A percentile compares a stretch with the other conserved stretches of the same genome.
phyloP scores from a whole-genome alignment of 2,329 filamentous ascomycete genomes.

The Fusarium sp. region DNA sequence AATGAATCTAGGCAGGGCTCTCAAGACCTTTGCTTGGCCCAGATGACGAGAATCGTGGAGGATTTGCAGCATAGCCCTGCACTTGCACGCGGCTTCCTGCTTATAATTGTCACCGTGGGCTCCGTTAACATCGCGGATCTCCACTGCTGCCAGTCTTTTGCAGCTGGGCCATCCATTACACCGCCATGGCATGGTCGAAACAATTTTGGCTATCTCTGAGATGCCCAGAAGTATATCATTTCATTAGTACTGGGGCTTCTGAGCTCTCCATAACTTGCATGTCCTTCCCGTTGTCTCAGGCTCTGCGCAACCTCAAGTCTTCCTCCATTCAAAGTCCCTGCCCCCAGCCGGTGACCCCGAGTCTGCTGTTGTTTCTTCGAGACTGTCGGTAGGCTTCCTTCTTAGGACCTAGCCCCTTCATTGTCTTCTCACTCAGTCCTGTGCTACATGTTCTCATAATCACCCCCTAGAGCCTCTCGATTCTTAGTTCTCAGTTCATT shows the following conservation, averaged over 20 bases:
- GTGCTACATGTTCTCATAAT: slow-evolving; percentile 41
- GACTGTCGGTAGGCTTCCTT: slow-evolving; percentile 39
- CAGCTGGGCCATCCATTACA: slow-evolving; percentile 24
- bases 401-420: slow-evolving; percentile 33
- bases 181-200: slow-evolving; percentile 26
- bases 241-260: slow-evolving; percentile 44
- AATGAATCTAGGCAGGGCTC: slow-evolving; percentile 26
- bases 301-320: slow-evolving; percentile 52
- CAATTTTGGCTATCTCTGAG: slow-evolving; percentile 20
- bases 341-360: slow-evolving; percentile 44
- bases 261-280: slow-evolving; percentile 50
- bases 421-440: slow-evolving; percentile 31
- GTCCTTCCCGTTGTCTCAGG: slow-evolving; percentile 56
- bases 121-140: slow-evolving; percentile 29
- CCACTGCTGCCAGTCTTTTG: slow-evolving; percentile 21
- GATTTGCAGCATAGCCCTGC: slow-evolving; percentile 39
- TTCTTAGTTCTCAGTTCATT: slow-evolving; percentile 35
- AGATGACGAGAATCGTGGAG: slow-evolving; percentile 40
- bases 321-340: slow-evolving; percentile 44
- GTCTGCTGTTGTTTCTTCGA: slow-evolving; percentile 41
- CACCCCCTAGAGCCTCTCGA: slow-evolving; percentile 38
- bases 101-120: slow-evolving; percentile 37
- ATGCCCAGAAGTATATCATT: slow-evolving; percentile 27
- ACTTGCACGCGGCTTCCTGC: slow-evolving; percentile 47
- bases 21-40: slow-evolving; percentile 44